Evolutionary conservation across 371 early-diverging fungal genomes (phyloP).

Genomic region (Blakeslea trispora): DNA sequence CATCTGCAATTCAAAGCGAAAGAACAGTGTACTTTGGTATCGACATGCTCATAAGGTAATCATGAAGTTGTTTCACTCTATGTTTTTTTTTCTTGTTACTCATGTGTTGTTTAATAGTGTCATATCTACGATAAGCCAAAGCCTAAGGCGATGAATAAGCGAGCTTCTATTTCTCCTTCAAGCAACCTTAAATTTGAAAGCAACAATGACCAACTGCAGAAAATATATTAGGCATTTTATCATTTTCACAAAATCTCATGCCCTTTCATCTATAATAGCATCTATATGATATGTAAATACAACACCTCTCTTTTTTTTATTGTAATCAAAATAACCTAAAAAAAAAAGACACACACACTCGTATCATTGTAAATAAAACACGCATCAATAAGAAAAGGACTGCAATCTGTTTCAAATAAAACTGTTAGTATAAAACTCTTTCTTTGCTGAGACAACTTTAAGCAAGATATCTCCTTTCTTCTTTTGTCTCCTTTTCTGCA

Average conservation of each 20-base stretch:
- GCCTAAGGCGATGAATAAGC: slow-evolving; percentile 11
- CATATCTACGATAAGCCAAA: slow-evolving; percentile 81
- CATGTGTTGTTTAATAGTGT: slow-evolving; percentile 43
- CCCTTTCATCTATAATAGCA: background rate
- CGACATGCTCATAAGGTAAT: slow-evolving; percentile 85
- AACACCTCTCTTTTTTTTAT: no score
- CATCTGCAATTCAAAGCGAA: slow-evolving; percentile 73
- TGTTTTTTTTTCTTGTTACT: no score
- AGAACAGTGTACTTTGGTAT: slow-evolving; percentile 84
- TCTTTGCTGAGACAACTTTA: no score
- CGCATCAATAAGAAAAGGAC: no score
- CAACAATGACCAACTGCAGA: slow-evolving; percentile 10
- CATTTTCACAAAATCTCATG: background rate
- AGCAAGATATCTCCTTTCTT: no score
- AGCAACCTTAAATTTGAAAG: slow-evolving; percentile 3
- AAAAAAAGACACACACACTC: no score
- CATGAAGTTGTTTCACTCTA: no score
- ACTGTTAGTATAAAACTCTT: no score
- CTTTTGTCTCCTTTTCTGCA: no score
- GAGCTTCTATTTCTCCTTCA: slow-evolving; percentile 8
- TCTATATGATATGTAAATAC: background rate
- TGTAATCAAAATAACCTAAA: no score
- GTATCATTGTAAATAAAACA: no score
- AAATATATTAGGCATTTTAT: slow-evolving; percentile 6
- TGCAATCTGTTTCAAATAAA: no score